Evolutionary conservation across 2,329 filamentous ascomycete species (phyloP).

Genomic region (Diaporthe batatas): DNA sequence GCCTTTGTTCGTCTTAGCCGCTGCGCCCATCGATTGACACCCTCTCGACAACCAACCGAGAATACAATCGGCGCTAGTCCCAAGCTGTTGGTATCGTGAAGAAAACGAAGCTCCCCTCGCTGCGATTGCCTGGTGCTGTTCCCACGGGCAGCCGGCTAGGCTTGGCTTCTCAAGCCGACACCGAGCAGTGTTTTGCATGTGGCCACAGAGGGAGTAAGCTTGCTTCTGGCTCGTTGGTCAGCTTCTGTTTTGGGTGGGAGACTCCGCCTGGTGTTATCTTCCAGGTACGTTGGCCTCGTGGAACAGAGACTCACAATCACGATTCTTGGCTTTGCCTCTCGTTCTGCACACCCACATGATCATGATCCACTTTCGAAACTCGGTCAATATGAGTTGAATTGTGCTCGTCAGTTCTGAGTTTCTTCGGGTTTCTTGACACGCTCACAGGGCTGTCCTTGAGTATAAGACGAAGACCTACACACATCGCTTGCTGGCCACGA

Average conservation of each 20-base stretch:
- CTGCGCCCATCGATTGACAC: background rate
- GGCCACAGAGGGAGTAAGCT: background rate
- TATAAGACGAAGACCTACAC: background rate
- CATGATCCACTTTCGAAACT: background rate
- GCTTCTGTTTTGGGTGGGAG: background rate
- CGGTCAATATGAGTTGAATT: background rate
- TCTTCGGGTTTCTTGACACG: background rate
- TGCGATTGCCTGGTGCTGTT: too few species aligned
- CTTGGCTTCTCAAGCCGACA: background rate
- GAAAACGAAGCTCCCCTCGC: background rate
- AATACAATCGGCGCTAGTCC: slow-evolving; percentile 19
- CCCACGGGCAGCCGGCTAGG: background rate
- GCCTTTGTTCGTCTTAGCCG: slow-evolving; percentile 9
- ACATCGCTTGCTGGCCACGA: background rate
- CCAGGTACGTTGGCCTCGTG: background rate
- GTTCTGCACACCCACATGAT: background rate
- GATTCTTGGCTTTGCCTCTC: background rate
- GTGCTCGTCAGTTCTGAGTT: background rate
- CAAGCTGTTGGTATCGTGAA: background rate
- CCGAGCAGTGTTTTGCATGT: background rate
- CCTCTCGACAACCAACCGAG: background rate
- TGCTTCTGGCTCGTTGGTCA: background rate
- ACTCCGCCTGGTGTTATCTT: background rate
- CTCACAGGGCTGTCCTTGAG: background rate
- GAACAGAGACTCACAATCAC: background rate